These are phyloP conservation scores for Graphiopsis chlorocephala DNA, from an alignment of 2,329 filamentous ascomycete genomes.

Conservation along the genomic window DNA sequence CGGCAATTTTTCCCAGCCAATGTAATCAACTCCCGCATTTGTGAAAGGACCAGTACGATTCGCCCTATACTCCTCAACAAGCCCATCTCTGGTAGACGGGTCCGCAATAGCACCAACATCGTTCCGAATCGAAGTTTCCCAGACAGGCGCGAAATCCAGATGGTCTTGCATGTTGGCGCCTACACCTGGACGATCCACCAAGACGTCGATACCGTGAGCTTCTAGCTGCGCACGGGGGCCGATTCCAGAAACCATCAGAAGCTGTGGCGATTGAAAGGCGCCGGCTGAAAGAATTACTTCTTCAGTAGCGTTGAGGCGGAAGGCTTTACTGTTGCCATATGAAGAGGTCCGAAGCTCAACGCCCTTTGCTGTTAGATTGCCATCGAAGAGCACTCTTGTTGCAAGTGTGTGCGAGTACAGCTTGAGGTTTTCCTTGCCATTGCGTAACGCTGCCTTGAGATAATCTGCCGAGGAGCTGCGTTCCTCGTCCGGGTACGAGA, in stretches of 20 bases:
- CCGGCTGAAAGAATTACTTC: slow-evolving; percentile 34
- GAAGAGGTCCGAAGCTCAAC: slow-evolving; percentile 27
- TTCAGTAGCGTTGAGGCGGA: slow-evolving; percentile 17
- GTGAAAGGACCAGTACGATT: slow-evolving; percentile 20
- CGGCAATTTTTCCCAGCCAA: slow-evolving; percentile 16
- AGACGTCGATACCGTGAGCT: slow-evolving; percentile 44
- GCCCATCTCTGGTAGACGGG: slow-evolving; percentile 3
- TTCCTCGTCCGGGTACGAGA: slow-evolving; percentile 19
- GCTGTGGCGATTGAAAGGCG: slow-evolving; percentile 31
- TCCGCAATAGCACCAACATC: slow-evolving; percentile 9
- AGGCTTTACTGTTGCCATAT: slow-evolving; percentile 25
- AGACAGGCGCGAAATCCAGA: slow-evolving; percentile 9
- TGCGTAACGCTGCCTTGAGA: slow-evolving; percentile 19
- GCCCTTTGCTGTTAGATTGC: slow-evolving; percentile 11
- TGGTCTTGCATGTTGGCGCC: slow-evolving; percentile 50
- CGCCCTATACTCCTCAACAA: slow-evolving; percentile 18
- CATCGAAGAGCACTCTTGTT: slow-evolving; percentile 35
- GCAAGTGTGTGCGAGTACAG: slow-evolving; percentile 35
- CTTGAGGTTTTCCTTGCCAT: slow-evolving; percentile 21
- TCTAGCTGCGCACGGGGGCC: slow-evolving; percentile 39
- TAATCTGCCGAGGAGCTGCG: slow-evolving; percentile 17
- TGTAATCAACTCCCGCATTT: slow-evolving; percentile 2
- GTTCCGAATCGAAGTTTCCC: slow-evolving; percentile 14
- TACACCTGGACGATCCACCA: slow-evolving; percentile 50
- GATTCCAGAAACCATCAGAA: slow-evolving; percentile 32